A percentile compares a stretch with the other conserved stretches of the same genome.
phyloP scores from a whole-genome alignment of 2,329 filamentous ascomycete genomes.

The Mycocentrospora acerina region DNA sequence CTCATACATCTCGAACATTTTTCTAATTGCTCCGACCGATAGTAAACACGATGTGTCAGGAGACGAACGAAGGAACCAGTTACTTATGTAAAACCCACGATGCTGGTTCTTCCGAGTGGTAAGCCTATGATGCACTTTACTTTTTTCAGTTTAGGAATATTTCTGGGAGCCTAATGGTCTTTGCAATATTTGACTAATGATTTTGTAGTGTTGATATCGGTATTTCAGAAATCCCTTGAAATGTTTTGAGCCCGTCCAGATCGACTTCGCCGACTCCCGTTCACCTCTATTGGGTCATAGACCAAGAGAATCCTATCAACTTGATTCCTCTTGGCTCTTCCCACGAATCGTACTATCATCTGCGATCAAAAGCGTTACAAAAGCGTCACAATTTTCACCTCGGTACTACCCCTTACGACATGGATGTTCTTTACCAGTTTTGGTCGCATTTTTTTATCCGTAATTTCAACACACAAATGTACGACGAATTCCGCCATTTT shows the following conservation, averaged over 20 bases:
- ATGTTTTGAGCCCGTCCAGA: slow-evolving; percentile 20
- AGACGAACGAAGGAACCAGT: slow-evolving; percentile 47
- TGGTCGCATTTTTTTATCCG: slow-evolving; percentile 72
- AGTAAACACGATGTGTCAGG: slow-evolving; percentile 50
- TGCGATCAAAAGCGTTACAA: slow-evolving; percentile 52
- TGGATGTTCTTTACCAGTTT: slow-evolving; percentile 70
- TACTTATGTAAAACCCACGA: slow-evolving; percentile 42
- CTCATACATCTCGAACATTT: slow-evolving; percentile 48
- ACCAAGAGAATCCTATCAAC: slow-evolving; percentile 47
- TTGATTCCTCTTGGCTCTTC: slow-evolving; percentile 47
- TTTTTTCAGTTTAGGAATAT: background rate
- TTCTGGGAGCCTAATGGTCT: no score
- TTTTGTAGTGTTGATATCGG: slow-evolving; percentile 23
- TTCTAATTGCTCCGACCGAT: slow-evolving; percentile 59
- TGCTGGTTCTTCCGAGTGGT: slow-evolving; percentile 33
- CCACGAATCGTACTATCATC: slow-evolving; percentile 51
- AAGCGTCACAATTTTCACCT: slow-evolving; percentile 49
- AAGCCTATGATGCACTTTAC: slow-evolving; percentile 14
- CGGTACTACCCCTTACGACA: slow-evolving; percentile 55
- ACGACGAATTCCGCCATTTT: slow-evolving; percentile 69
- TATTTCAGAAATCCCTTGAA: slow-evolving; percentile 18
- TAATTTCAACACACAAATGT: slow-evolving; percentile 75
- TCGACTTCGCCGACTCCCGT: slow-evolving; percentile 21
- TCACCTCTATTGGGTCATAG: slow-evolving; percentile 54
- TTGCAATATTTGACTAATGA: slow-evolving; percentile 1